Evolutionary conservation across 352 stramenopile genomes (phyloP).

Genomic region (Globisporangium alternatum): DNA sequence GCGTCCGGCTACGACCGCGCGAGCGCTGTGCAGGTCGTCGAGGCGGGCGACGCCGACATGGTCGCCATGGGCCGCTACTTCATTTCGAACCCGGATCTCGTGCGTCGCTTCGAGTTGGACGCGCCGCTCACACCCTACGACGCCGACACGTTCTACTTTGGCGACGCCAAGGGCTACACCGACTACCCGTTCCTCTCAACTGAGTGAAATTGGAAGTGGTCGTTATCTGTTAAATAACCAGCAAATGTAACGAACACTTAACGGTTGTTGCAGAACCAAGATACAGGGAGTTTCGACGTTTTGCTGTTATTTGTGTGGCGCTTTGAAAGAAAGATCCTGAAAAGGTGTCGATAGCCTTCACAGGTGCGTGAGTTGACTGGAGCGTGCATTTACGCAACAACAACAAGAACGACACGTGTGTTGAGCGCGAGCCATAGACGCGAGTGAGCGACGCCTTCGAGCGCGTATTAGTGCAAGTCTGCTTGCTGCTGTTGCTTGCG

Average conservation of each 20-base stretch:
- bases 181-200: conserved; percentile 26
- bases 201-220: not conserved
- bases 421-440: too few species aligned
- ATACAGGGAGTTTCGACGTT: not conserved
- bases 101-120: conserved; percentile 29
- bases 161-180: conserved; percentile 29
- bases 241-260: not conserved
- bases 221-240: too few species aligned
- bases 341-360: not conserved
- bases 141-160: conserved; percentile 26
- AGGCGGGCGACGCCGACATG: conserved; percentile 27
- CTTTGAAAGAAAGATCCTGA: not conserved
- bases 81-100: conserved; percentile 53
- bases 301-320: not conserved
- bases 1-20: conserved; percentile 32
- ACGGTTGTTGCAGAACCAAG: too few species aligned
- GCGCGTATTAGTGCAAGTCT: not conserved
- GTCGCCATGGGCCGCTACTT: conserved; percentile 49
- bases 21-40: conserved; percentile 26
- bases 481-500: not conserved
- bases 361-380: not conserved
- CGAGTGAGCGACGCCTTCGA: not conserved
- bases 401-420: not conserved
- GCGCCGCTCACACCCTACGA: conserved; percentile 30
- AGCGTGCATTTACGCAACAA: not conserved